Evolutionary conservation across 129 eudicot species (phyloP).

Genomic region (Glebionis coronaria): DNA sequence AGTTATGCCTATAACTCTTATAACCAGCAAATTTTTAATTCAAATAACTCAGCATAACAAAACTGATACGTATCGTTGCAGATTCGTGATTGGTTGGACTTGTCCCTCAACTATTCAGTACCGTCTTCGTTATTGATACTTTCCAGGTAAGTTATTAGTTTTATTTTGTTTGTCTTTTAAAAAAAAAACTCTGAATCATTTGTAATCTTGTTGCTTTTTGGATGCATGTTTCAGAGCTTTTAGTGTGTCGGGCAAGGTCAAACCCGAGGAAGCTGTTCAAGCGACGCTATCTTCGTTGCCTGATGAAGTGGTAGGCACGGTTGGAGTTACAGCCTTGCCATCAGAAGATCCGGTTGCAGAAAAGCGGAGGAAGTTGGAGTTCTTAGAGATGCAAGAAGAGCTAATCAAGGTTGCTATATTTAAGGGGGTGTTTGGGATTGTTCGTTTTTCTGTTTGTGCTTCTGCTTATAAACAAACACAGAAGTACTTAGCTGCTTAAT

Average conservation of each 20-base stretch:
- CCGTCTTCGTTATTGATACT: constrained; percentile 59
- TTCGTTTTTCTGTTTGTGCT: no score
- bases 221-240: constrained; percentile 42
- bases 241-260: constrained; percentile 49
- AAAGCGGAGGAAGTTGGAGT: constrained; percentile 58
- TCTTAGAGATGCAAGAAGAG: constrained; percentile 63
- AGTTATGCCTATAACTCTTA: neutral
- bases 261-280: constrained; percentile 59
- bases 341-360: constrained; percentile 62
- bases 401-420: constrained; percentile 41
- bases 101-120: constrained; percentile 54
- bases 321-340: constrained; percentile 52
- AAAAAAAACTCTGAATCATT: no score
- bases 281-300: constrained; percentile 59
- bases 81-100: constrained; percentile 64
- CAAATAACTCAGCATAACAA: neutral
- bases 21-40: neutral
- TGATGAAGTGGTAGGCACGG: constrained; percentile 62
- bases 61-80: constrained; percentile 21
- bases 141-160: constrained; percentile 40
- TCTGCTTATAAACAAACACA: no score
- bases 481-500: no score
- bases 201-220: neutral
- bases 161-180: neutral
- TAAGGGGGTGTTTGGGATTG: no score